Percentiles rank a stretch among this genome's conserved stretches.
These are phyloP conservation scores for Fusarium scirpi DNA, from an alignment of 2,329 filamentous ascomycete genomes.

Conservation along the genomic window DNA sequence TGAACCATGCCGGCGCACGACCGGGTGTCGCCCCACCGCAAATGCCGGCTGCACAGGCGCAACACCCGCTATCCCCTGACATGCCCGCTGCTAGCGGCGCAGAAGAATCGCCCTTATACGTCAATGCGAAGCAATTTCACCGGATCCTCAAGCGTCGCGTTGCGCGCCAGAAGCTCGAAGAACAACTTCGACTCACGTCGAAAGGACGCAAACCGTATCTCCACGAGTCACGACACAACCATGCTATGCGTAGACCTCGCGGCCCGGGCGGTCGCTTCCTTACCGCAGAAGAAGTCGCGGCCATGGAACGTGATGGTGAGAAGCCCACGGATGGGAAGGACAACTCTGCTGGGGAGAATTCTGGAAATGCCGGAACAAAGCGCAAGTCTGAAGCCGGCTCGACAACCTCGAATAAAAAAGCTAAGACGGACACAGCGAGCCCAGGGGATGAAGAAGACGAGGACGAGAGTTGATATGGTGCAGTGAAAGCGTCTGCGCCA, in stretches of 20 bases:
- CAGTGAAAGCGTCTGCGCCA: slow-evolving; percentile 15
- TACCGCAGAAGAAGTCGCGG: slow-evolving; percentile 94
- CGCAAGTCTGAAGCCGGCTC: slow-evolving; percentile 68
- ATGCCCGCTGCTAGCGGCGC: slow-evolving; percentile 75
- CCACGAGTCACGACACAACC: slow-evolving; percentile 97
- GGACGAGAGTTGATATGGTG: slow-evolving; percentile 55
- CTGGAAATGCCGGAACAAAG: slow-evolving; percentile 62
- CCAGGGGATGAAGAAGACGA: slow-evolving; percentile 58
- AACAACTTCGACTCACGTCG: slow-evolving; percentile 88
- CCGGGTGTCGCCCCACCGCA: slow-evolving; percentile 67
- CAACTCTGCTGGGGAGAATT: slow-evolving; percentile 42
- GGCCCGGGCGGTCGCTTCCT: slow-evolving; percentile 95
- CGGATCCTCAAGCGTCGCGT: slow-evolving; percentile 94
- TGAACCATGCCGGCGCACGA: slow-evolving; percentile 73
- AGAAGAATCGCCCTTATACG: slow-evolving; percentile 95
- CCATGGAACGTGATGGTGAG: slow-evolving; percentile 77
- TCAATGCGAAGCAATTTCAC: slow-evolving; percentile 99
- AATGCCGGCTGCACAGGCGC: slow-evolving; percentile 73
- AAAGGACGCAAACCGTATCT: slow-evolving; percentile 98
- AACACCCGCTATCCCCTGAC: slow-evolving; percentile 81
- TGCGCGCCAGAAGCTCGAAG: slow-evolving; percentile 92
- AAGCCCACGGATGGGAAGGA: slow-evolving; percentile 58
- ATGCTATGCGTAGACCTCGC: slow-evolving; percentile 94
- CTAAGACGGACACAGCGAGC: slow-evolving; percentile 62
- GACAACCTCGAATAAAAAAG: slow-evolving; percentile 66